Evolutionary conservation across 1,284 basidiomycete species (phyloP), one percentile per base, ranked within the genome.

Genomic region (Cutaneotrichosporon daszewskae): DNA sequence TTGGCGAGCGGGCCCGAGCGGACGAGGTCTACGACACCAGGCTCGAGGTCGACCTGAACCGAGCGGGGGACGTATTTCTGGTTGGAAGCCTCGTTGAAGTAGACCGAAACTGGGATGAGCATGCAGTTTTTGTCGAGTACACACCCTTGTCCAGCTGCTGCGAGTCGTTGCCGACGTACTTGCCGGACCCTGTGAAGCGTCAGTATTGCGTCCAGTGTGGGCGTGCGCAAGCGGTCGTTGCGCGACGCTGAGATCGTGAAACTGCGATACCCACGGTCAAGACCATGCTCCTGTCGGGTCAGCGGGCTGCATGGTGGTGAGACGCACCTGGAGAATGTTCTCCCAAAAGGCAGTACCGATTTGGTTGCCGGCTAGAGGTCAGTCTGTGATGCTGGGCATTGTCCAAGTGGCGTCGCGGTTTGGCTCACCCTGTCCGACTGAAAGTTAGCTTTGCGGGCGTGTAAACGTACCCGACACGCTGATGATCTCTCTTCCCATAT

Each of bases 1-100:
- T 64, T 58, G 23, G 65, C 66, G 37, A 71, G 54, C 13, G 62
- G 57, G 64, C 80, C 55, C 49, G 86, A 84, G 46, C 77, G 65
- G 47, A 76, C 66, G 27, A 72, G 79, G 60, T 94, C 83, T 63
- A 85, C 83, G 14, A 95, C 92, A 23, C 87, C 87, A n/a, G 83
- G 76, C 70, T 96, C 91, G 40, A 96, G 75, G 74, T 96, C 91
- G 59, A 96, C 74, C 63, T 91, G 85, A 25, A 92, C 80, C 55
- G 87, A 89, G 42, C 91, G 80, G n/a, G 91, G 91, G n/a, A 96
- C 88, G 56, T 87, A 92, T 56, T 66, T 66, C 29, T 51, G 40
- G 45, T 63, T 64, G 14, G 54, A 45, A 3, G 65, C 66, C 58
- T 73, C 71, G 56, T 59, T 64, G 51, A 69, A 73, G 64, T 73